These are phyloP conservation scores for Glomus cerebriforme DNA, from an alignment of 192 early-diverging fungal species.

Conservation along the genomic window DNA sequence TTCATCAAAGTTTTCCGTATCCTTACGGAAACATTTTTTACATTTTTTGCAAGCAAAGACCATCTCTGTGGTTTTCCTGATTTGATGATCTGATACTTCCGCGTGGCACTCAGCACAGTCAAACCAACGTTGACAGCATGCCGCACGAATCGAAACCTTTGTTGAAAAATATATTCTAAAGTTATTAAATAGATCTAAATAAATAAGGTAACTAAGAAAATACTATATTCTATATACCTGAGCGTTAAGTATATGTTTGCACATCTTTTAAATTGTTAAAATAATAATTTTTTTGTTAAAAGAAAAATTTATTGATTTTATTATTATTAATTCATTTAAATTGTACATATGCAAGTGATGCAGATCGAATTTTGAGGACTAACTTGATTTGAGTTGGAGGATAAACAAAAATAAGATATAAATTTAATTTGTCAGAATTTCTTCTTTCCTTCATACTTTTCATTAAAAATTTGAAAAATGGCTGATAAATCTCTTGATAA, in stretches of 20 bases:
- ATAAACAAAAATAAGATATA: too few relatives aligned
- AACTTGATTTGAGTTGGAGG: too few relatives aligned
- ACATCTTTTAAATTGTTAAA: conserved; percentile 54
- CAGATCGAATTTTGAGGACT: too few relatives aligned
- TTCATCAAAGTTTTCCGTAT: conserved; percentile 86
- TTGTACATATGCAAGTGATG: too few relatives aligned
- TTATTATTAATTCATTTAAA: too few relatives aligned
- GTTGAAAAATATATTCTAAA: not conserved
- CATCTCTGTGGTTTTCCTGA: conserved; percentile 87
- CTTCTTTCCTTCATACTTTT: not conserved
- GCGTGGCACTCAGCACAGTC: conserved; percentile 96
- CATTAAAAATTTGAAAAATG: conserved; percentile 3
- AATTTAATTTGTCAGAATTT: too few relatives aligned
- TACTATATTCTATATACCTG: conserved; percentile 72
- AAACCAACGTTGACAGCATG: conserved; percentile 95
- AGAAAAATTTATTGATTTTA: too few relatives aligned
- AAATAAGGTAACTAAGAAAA: not conserved
- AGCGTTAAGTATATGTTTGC: conserved; percentile 97
- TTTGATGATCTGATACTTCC: conserved; percentile 72
- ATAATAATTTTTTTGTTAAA: too few relatives aligned
- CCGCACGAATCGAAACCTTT: conserved; percentile 88
- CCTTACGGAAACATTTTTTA: conserved; percentile 97
- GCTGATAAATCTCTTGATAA: not conserved
- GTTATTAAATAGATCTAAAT: not conserved
- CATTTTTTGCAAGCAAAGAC: conserved; percentile 98